Evolutionary conservation across 2,329 filamentous ascomycete species (phyloP), one percentile per base, ranked within the genome.

Genomic region (Diaporthe ampelina): DNA sequence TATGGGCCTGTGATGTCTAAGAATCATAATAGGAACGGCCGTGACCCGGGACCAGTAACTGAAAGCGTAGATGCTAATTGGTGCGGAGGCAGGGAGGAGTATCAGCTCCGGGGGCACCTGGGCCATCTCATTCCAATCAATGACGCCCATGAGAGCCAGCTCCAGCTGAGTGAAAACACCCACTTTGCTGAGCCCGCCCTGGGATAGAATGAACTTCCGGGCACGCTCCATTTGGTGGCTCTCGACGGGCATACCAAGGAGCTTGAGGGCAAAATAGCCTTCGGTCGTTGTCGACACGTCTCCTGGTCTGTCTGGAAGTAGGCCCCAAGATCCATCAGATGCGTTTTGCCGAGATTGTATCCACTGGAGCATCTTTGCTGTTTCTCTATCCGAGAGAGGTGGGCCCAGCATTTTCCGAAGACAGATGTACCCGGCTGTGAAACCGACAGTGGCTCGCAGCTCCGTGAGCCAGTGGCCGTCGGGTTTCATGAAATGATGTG

Each of bases 121-220:
- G 29, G 56, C 56, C 56, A 58, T 58, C 29, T 58, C 56, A 58
- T 37, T n/a, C 56, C 56, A 58, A n/a, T 58, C 29, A 35, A 58
- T 58, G 29, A 58, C 19, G 17, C 56, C 56, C 29, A 58, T 35
- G 29, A 58, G 29, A 4, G 56, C 56, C 56, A 58, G 56, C 29
- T 35, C 56, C 29, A 58, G 29, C 19, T 58, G 56, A 13, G 19
- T n/a, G 19, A 35, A 35, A 13, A 58, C 56, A n/a, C 29, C 56
- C 29, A 58, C 56, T 35, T 58, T 58, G 56, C 56, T 35, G 29
- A 58, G 29, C 10, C 56, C 54, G 9, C 54, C 54, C 29, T 57
- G 54, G 17, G 29, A 35, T 6, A 57, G 29, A 26, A 57, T 35
- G 32, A 57, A 57, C 17, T 0, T 32, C 26, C 54, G 54, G 26